Evolutionary conservation across 768 basidiomycete species (phyloP), one percentile per base, ranked within the genome.

Genomic region (Suillus paluster): DNA sequence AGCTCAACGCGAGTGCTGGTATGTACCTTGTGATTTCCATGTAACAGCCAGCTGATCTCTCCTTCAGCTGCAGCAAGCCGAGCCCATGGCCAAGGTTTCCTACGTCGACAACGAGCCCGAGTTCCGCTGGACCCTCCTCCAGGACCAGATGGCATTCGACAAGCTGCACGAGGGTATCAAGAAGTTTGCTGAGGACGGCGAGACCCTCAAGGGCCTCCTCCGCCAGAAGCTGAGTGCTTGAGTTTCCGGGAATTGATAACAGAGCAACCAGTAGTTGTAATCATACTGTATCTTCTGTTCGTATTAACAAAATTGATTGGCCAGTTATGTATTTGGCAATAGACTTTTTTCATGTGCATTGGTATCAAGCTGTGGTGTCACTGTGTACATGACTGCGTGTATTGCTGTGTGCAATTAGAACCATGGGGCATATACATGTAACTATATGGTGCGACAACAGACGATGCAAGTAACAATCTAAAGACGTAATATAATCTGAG

Each of bases 111-210:
- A 97, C 80, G 94, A 99, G 82, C 82, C 95, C 64, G 92, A 95
- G 73, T 99, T 99, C 93, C 90, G 94, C 63, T 97, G 95, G 95
- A 68, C 85, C 12, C 89, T 99, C 61, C 87, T 97, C 71, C 85
- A 95, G 72, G 96, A 98, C 78, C 80, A 84, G 73, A 97, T 98
- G 96, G 95, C 97, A n/a, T 97, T 95, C 74, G 97, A 98, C 77
- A 98, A 99, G 83, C 84, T 98, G 59, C 94, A 97, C 77, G 94
- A 98, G 81, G 97, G 97, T 70, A 97, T 99, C 83, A 89, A 88
- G 82, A 97, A 97, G 79, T 99, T 99, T 74, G 96, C 95, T 56
- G 95, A 92, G 81, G 97, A 99, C 71, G 95, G 94, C 61, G 85
- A 88, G 73, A 87, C 92, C 4, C 88, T 99, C 80, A 97, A 97